Evolutionary conservation across 2,329 filamentous ascomycete species (phyloP), one percentile per base, ranked within the genome.

Genomic region (Aureobasidium sp.): DNA sequence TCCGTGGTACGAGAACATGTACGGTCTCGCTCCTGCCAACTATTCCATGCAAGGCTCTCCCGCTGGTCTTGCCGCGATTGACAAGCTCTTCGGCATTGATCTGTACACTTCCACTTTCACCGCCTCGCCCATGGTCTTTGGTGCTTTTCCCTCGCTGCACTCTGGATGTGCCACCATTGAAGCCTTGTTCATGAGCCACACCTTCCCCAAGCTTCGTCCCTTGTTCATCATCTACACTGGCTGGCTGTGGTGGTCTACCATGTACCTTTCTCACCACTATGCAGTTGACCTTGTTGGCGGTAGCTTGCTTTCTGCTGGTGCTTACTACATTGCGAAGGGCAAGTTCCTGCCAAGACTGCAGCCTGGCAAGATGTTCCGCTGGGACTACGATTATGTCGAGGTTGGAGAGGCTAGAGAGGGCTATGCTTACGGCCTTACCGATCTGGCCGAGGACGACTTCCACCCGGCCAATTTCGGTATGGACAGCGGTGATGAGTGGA

Each of bases 191-290:
- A 89, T 97, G 87, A 90, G 88, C 75, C 88, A 95, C 76, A 87
- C 90, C 73, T 97, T 97, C 80, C 93, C 93, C 5, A 86, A 85
- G 64, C 83, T 95, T 67, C 86, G 89, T 67, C 85, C 87, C 13
- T 76, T 94, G 59, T 96, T 95, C 76, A 83, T 92, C 66, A 81
- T 84, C 66, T 97, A 97, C 75, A 88, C 89, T 48, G 83, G 89
- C 72, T 97, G 93, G 93, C 87, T 97, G 70, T 97, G 91, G 90
- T 97, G 93, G 91, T 89, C 92, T 13, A 97, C 93, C 68, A 96
- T 97, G 91, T 97, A 97, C 73, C 84, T 97, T 58, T 95, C 90
- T 70, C 93, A 97, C 76, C 93, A 97, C 78, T 97, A 97, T 73
- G 93, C 92, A 36, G 89, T 97, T 44, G 93, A 97, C 74, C 81